Conservation (phyloP, 257 asterid species). For the Ligustrum vulgare region DNA sequence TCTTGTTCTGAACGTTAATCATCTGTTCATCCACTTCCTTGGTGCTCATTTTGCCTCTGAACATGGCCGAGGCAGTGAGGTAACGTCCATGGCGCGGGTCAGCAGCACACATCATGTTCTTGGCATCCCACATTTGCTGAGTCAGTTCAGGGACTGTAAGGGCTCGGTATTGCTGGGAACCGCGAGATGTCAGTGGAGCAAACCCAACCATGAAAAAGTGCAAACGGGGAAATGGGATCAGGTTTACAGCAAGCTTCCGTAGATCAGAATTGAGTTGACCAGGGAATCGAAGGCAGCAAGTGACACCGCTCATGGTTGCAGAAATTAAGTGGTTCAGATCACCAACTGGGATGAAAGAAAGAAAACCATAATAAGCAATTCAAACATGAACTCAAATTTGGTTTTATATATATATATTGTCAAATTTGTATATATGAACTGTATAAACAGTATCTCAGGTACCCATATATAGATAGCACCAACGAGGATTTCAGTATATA, state of each 20-base stretch:
- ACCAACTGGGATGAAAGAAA: slow-evolving; percentile 7
- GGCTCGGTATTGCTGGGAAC: slow-evolving; percentile 3
- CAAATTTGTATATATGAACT: neutral
- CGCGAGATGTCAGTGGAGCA: slow-evolving; percentile 7
- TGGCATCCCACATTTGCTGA: slow-evolving; percentile 3
- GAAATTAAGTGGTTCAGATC: slow-evolving; percentile 15
- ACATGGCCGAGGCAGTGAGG: slow-evolving; percentile 8
- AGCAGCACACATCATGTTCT: slow-evolving; percentile 8
- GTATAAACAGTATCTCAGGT: neutral
- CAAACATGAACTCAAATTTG: neutral
- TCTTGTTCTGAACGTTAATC: slow-evolving; percentile 1
- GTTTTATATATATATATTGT: too few relatives aligned
- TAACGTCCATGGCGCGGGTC: slow-evolving; percentile 8
- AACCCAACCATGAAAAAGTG: slow-evolving; percentile 14
- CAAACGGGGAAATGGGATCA: slow-evolving; percentile 15
- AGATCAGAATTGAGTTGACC: slow-evolving; percentile 17
- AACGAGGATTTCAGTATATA: neutral
- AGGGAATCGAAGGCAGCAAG: slow-evolving; percentile 8
- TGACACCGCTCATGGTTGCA: slow-evolving; percentile 6
- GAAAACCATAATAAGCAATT: neutral
- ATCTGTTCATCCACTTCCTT: slow-evolving; percentile 7
- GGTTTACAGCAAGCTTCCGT: slow-evolving; percentile 14
- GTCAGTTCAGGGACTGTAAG: slow-evolving; percentile 1
- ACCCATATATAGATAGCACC: neutral
- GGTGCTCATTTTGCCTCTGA: slow-evolving; percentile 12